These are phyloP conservation scores for Cryptococcus jaspeensis DNA, from an alignment of 1,284 basidiomycete genomes.

Conservation along the genomic window DNA sequence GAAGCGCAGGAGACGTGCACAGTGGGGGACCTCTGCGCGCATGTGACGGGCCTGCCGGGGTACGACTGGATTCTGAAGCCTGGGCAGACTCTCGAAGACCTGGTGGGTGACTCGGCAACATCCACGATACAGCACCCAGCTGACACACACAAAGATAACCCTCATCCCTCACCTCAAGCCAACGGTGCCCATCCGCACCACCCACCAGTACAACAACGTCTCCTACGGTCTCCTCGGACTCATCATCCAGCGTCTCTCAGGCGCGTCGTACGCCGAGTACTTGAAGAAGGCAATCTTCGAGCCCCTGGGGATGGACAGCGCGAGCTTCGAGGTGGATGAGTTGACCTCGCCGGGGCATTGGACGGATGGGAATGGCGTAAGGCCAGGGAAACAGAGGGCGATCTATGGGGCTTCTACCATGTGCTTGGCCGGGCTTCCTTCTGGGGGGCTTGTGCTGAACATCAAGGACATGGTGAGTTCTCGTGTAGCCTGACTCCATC, in stretches of 20 bases:
- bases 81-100: neutral
- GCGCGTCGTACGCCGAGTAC: neutral
- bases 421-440: neutral
- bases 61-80: neutral
- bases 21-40: conserved; percentile 1
- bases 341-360: conserved; percentile 1
- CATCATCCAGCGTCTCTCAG: conserved; percentile 3
- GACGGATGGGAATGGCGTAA: neutral
- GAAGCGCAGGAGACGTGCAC: neutral
- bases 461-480: neutral
- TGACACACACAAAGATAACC: neutral
- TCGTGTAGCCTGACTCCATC: no score
- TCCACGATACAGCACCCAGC: no score
- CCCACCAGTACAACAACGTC: conserved; percentile 2
- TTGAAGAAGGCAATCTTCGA: neutral
- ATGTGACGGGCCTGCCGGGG: conserved; percentile 3
- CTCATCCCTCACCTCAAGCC: neutral
- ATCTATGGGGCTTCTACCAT: conserved; percentile 11
- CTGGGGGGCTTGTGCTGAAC: neutral
- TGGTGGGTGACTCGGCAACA: neutral
- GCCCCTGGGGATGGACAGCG: neutral
- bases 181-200: neutral
- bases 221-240: neutral
- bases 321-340: conserved; percentile 1
- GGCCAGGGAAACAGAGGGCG: conserved; percentile 8